Evolutionary conservation across 495 filamentous ascomycete genomes (phyloP).

Genomic region (Staphylotrichum tortipilum): DNA sequence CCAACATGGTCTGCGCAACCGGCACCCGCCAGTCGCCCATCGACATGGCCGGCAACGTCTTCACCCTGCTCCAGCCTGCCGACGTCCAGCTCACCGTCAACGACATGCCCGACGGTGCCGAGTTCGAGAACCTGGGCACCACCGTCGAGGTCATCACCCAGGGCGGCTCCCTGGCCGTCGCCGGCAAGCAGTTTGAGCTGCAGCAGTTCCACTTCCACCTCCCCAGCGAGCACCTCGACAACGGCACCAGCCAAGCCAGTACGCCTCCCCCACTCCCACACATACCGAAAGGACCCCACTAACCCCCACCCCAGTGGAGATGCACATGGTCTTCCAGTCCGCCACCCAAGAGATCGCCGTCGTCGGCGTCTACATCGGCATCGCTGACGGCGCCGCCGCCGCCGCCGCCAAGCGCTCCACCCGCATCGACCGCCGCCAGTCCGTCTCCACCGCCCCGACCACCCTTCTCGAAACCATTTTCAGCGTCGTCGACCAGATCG

Average conservation of each 20-base stretch:
- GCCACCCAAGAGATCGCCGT: constrained; percentile 41
- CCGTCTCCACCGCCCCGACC: constrained; percentile 24
- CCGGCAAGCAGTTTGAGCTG: constrained; percentile 41
- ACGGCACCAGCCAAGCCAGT: constrained; percentile 35
- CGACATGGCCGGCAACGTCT: constrained; percentile 36
- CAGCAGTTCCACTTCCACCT: constrained; percentile 66
- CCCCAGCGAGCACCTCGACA: constrained; percentile 57
- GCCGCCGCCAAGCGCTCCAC: constrained; percentile 2
- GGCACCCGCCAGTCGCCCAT: constrained; percentile 58
- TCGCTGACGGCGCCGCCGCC: constrained; percentile 33
- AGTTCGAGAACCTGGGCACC: constrained; percentile 54
- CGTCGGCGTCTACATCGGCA: constrained; percentile 51
- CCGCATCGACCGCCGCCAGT: constrained; percentile 2
- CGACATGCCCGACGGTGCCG: constrained; percentile 30
- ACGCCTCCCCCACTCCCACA: constrained; percentile 7
- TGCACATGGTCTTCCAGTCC: constrained; percentile 57
- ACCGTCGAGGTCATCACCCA: constrained; percentile 47
- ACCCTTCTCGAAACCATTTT: constrained; percentile 48
- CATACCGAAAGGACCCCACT: constrained; percentile 10
- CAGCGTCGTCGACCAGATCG: constrained; percentile 42
- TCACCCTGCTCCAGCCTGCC: constrained; percentile 32
- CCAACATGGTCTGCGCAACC: constrained; percentile 41
- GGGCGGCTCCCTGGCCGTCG: constrained; percentile 34
- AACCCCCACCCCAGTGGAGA: constrained; percentile 42
- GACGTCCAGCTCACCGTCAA: constrained; percentile 27